A percentile compares a stretch with the other conserved stretches of the same genome.
Evolutionary conservation across 176 grass and related monocot species (phyloP).

Genomic region (Aegilops bicornis): DNA sequence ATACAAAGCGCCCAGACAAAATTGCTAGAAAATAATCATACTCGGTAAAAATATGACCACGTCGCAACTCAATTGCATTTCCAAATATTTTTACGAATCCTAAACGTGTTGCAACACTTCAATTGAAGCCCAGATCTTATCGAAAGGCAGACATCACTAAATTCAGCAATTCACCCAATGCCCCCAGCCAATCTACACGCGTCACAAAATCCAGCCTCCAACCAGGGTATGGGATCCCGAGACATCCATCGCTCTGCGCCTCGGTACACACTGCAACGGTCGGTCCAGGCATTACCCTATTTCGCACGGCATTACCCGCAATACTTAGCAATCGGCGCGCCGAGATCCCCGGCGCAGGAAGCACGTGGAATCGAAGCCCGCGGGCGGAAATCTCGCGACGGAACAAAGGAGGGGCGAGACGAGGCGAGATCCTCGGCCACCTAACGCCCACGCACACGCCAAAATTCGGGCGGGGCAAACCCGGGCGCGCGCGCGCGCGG

Average conservation of each 20-base stretch:
- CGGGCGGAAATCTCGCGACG: background rate
- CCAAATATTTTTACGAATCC: background rate
- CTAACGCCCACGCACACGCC: background rate
- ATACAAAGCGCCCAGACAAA: background rate
- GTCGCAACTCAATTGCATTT: background rate
- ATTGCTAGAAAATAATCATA: background rate
- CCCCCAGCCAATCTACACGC: background rate
- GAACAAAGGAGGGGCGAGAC: background rate
- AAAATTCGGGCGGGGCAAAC: background rate
- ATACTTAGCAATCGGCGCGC: background rate
- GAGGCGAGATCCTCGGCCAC: conserved; percentile 5
- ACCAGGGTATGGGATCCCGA: background rate
- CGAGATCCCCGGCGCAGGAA: conserved; percentile 37
- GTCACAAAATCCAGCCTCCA: conserved; percentile 7
- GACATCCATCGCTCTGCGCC: background rate
- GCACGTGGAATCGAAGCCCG: background rate
- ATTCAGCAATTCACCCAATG: conserved; percentile 43
- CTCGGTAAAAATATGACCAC: background rate
- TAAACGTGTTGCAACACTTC: background rate
- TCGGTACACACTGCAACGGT: background rate
- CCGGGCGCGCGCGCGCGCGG: background rate
- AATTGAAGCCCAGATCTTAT: conserved; percentile 48
- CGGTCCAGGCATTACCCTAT: background rate
- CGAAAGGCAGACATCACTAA: conserved; percentile 23
- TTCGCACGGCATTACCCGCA: conserved; percentile 22